Conservation (phyloP, 345 rosid species). For the Syzygium aqueum region DNA sequence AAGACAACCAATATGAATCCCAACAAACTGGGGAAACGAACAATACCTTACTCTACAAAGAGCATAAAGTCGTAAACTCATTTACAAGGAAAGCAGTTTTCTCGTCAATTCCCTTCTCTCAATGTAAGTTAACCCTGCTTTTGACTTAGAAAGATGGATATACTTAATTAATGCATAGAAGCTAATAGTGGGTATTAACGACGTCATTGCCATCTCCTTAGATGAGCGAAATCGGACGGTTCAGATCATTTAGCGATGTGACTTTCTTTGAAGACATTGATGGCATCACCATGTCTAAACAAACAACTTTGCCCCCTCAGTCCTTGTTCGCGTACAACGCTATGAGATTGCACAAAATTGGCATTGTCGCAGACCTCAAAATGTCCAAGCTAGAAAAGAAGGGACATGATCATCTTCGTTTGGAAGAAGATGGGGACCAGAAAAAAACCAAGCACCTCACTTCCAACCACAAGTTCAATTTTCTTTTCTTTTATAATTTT, state of each 20-base stretch:
- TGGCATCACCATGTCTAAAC: background rate
- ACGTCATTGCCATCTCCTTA: background rate
- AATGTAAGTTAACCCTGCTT: background rate
- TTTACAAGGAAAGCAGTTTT: background rate
- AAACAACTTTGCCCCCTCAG: background rate
- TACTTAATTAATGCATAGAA: background rate
- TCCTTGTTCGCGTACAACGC: background rate
- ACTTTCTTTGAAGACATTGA: background rate
- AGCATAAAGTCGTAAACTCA: background rate
- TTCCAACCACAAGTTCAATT: background rate
- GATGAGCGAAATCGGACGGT: background rate
- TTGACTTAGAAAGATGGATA: background rate
- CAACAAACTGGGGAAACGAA: background rate
- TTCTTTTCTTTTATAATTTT: background rate
- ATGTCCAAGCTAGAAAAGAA: background rate
- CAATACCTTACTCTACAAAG: background rate
- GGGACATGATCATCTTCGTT: background rate
- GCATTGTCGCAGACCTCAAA: background rate
- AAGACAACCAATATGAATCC: background rate
- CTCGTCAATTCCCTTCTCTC: background rate
- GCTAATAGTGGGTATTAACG: background rate
- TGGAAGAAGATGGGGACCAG: background rate
- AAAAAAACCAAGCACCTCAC: background rate
- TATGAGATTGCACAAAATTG: background rate
- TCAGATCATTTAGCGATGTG: background rate